A percentile compares a stretch with the other conserved stretches of the same genome.
These are phyloP conservation scores for Talaromyces amestolkiae DNA, from an alignment of 2,329 filamentous ascomycete genomes.

Conservation along the genomic window DNA sequence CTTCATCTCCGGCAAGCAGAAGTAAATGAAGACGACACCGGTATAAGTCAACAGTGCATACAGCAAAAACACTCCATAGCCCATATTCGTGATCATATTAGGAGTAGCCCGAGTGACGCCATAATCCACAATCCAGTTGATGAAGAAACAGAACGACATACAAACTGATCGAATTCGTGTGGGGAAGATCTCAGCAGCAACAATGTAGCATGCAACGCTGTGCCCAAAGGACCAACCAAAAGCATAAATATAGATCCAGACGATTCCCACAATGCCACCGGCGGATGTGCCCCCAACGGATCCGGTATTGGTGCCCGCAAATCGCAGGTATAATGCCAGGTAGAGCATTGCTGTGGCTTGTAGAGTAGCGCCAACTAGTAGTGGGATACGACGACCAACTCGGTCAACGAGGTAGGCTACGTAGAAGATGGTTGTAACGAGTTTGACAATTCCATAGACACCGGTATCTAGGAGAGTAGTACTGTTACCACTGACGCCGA, in stretches of 20 bases:
- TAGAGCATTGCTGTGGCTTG: constrained; percentile 35
- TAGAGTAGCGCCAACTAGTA: constrained; percentile 32
- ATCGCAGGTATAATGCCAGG: constrained; percentile 37
- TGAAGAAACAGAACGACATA: constrained; percentile 31
- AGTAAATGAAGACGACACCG: constrained; percentile 34
- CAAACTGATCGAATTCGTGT: constrained; percentile 32
- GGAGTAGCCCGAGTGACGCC: constrained; percentile 32
- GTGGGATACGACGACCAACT: constrained; percentile 31
- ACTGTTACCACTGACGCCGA: constrained; percentile 36
- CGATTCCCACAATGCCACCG: constrained; percentile 43
- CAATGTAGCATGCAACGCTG: constrained; percentile 30
- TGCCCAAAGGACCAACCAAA: constrained; percentile 34
- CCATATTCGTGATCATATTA: constrained; percentile 38
- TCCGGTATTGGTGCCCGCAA: constrained; percentile 30
- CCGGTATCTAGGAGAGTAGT: constrained; percentile 39
- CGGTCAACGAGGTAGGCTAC: constrained; percentile 35
- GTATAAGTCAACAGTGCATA: constrained; percentile 38
- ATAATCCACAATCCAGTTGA: constrained; percentile 34
- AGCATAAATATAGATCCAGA: constrained; percentile 35
- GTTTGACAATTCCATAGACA: constrained; percentile 37
- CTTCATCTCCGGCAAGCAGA: constrained; percentile 34
- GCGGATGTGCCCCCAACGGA: constrained; percentile 34
- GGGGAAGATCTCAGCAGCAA: constrained; percentile 31
- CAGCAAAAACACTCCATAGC: constrained; percentile 38
- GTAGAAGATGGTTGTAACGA: constrained; percentile 33